These are phyloP conservation scores for Vachellia pachyceras DNA, from an alignment of 306 rosid species.

Conservation along the genomic window DNA sequence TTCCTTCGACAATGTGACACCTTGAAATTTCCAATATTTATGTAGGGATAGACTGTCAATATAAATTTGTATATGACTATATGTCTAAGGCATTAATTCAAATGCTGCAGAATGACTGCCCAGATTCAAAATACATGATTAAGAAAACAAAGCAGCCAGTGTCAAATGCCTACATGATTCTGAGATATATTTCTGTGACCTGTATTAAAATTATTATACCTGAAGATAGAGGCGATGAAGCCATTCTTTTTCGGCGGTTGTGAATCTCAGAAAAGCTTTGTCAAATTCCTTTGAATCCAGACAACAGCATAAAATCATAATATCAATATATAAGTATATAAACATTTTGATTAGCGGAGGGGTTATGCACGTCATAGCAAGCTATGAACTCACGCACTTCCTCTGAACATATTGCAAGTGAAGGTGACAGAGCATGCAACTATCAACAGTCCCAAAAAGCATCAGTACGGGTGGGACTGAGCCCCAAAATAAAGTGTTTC, in stretches of 20 bases:
- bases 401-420: not conserved
- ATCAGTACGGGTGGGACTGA: not conserved
- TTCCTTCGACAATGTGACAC: slow-evolving; percentile 10
- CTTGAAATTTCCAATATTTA: slow-evolving; percentile 22
- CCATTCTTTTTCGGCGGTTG: slow-evolving; percentile 56
- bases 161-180: slow-evolving; percentile 16
- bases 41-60: slow-evolving; percentile 6
- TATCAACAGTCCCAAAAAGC: not conserved
- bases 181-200: slow-evolving; percentile 21
- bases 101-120: slow-evolving; percentile 17
- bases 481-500: not conserved
- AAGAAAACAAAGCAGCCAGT: slow-evolving; percentile 5
- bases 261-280: slow-evolving; percentile 64
- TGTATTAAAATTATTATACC: slow-evolving; percentile 51
- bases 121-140: not conserved
- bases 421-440: not conserved
- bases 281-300: slow-evolving; percentile 54
- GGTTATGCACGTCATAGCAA: not conserved
- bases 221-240: slow-evolving; percentile 74
- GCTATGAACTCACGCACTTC: not conserved
- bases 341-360: slow-evolving; percentile 4
- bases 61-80: not conserved
- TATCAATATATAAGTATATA: slow-evolving; percentile 40
- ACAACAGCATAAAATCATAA: slow-evolving; percentile 1
- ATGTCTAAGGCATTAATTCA: slow-evolving; percentile 8